Evolutionary conservation across 1,284 basidiomycete genomes (phyloP).

Genomic region (Cutaneotrichosporon sp.): DNA sequence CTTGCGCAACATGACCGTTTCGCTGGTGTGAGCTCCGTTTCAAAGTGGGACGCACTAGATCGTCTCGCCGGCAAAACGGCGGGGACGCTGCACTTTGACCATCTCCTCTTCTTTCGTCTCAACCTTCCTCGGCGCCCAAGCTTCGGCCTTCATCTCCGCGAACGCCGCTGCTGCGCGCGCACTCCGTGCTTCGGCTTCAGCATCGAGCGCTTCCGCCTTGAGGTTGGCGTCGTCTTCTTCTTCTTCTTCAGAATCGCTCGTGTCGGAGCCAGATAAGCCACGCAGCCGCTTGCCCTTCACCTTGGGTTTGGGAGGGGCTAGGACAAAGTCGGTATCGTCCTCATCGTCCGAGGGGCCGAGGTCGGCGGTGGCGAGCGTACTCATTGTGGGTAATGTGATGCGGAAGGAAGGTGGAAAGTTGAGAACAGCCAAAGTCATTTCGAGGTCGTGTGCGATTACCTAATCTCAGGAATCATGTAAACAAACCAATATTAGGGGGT

Average conservation of each 20-base stretch:
- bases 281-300: slow-evolving; percentile 20
- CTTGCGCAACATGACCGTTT: slow-evolving; percentile 39
- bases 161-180: slow-evolving; percentile 22
- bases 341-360: slow-evolving; percentile 39
- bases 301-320: slow-evolving; percentile 24
- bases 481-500: slow-evolving; percentile 4
- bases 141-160: slow-evolving; percentile 19
- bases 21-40: slow-evolving; percentile 32
- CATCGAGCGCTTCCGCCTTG: slow-evolving; percentile 11
- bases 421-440: background rate
- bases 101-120: slow-evolving; percentile 26
- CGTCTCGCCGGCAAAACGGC: slow-evolving; percentile 49
- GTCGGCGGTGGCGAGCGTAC: slow-evolving; percentile 43
- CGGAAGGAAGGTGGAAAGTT: background rate
- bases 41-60: slow-evolving; percentile 38
- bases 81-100: slow-evolving; percentile 44
- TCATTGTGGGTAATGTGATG: slow-evolving; percentile 28
- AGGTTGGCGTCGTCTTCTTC: slow-evolving; percentile 14
- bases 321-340: slow-evolving; percentile 42
- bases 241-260: slow-evolving; percentile 15
- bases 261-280: slow-evolving; percentile 21
- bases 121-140: slow-evolving; percentile 2
- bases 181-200: slow-evolving; percentile 13
- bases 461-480: background rate
- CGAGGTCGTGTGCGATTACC: background rate